Evolutionary conservation across 345 rosid species (phyloP).

Genomic region (Hibiscus syriacus): DNA sequence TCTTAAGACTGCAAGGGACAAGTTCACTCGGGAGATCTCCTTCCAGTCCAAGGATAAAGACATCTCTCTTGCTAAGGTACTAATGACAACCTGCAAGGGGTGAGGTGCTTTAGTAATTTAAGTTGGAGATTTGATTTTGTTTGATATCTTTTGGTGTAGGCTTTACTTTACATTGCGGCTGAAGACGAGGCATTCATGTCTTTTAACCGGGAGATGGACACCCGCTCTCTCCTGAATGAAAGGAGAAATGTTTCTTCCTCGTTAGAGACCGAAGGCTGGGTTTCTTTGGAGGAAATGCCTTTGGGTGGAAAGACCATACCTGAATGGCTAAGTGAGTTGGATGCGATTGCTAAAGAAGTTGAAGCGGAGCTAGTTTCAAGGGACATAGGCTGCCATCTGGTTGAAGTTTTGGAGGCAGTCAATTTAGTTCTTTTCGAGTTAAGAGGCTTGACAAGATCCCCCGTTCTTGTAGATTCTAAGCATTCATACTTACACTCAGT

Average conservation of each 20-base stretch:
- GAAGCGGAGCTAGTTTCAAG: conserved; percentile 75
- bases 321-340: conserved; percentile 63
- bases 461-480: conserved; percentile 55
- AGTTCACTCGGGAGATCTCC: conserved; percentile 67
- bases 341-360: conserved; percentile 60
- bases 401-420: conserved; percentile 73
- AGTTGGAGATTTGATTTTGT: conserved; percentile 11
- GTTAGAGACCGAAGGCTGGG: conserved; percentile 33
- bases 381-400: conserved; percentile 73
- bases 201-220: conserved; percentile 50
- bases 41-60: conserved; percentile 66
- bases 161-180: conserved; percentile 68
- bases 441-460: conserved; percentile 72
- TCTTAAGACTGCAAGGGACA: conserved; percentile 47
- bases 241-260: conserved; percentile 28
- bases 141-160: conserved; percentile 33
- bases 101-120: not conserved
- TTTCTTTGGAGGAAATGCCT: conserved; percentile 44
- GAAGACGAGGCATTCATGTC: conserved; percentile 80
- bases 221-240: conserved; percentile 38
- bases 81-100: not conserved
- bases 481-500: conserved; percentile 70
- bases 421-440: conserved; percentile 67
- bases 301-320: conserved; percentile 53
- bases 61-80: conserved; percentile 75